Evolutionary conservation across 2,329 filamentous ascomycete species (phyloP), one percentile per base, ranked within the genome.

Genomic region (Leptographium radiaticola): DNA sequence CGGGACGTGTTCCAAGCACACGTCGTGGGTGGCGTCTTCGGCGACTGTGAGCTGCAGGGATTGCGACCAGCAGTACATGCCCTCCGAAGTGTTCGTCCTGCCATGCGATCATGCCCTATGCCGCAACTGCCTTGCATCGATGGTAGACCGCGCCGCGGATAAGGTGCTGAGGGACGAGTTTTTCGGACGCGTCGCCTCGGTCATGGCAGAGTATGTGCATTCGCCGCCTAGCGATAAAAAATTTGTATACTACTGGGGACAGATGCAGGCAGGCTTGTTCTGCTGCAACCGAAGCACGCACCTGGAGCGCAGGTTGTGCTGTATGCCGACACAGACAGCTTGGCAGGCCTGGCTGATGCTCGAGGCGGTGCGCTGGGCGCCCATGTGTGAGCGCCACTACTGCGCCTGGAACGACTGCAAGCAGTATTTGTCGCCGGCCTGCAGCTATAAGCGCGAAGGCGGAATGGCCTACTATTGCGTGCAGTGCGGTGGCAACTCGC

Each of bases 371-470:
- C 44, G 48, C 15, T 49, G 15, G 40, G 44, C 45, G 36, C 44
- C 54, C 1, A 55, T 53, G 16, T 3, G 6, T 7, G n/a, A 16
- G 30, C 31, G 30, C 15, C 15, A 16, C 53, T 49, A 18, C 36
- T 59, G 56, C 42, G 58, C 44, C 0, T 59, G 58, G 58, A 49
- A 53, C 33, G 58, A 59, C 55, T 59, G 58, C 50, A 4, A 42
- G 13, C 40, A 18, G 18, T 31, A 47, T 8, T 33, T 59, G 33
- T 6, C 50, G 16, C 47, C 51, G 11, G 6, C 4, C 1, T 53
- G 49, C 38, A 2, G 2, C 1, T 57, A 51, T 31, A 1, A 6
- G 18, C 51, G 46, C 9, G 13, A 31, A 9, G 18, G 20, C 3
- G 13, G 7, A 1, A 13, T 4, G 8, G n/a, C 46, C 7, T 42